These are phyloP conservation scores for Verticillium nubilum DNA, from an alignment of 2,329 filamentous ascomycete genomes.

Conservation along the genomic window DNA sequence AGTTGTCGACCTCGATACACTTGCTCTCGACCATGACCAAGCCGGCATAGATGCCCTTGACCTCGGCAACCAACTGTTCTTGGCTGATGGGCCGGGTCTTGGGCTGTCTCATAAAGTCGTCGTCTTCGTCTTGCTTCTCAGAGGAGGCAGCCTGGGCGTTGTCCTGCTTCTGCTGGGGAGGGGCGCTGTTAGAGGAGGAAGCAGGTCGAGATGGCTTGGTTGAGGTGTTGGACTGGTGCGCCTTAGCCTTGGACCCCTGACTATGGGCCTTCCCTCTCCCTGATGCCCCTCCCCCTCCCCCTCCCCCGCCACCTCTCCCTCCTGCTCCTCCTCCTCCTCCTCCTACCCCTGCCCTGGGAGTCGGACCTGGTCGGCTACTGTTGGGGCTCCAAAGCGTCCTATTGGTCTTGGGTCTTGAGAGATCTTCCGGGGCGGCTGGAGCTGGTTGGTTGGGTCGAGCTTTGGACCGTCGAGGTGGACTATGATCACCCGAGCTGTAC, in stretches of 20 bases:
- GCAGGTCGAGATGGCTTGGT: neutral
- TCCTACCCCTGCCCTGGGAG: neutral
- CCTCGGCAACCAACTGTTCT: conserved; percentile 73
- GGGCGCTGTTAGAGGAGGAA: too few species aligned
- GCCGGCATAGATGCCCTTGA: conserved; percentile 78
- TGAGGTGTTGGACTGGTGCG: neutral
- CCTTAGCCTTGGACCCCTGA: too few species aligned
- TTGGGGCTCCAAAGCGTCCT: neutral
- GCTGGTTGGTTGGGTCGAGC: neutral
- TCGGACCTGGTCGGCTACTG: neutral
- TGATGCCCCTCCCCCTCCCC: neutral
- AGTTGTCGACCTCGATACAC: conserved; percentile 72
- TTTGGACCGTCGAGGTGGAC: neutral
- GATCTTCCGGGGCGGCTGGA: neutral
- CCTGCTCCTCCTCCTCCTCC: neutral
- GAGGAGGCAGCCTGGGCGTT: neutral
- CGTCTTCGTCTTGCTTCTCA: neutral
- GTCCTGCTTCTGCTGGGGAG: neutral
- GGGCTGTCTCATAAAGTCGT: conserved; percentile 37
- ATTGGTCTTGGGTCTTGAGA: neutral
- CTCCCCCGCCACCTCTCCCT: neutral
- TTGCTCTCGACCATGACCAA: conserved; percentile 83
- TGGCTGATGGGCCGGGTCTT: conserved; percentile 67
- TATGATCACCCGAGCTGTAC: neutral
- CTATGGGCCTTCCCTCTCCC: too few species aligned